Evolutionary conservation across 768 basidiomycete species (phyloP).

Genomic region (Lanmaoa rubissima): DNA sequence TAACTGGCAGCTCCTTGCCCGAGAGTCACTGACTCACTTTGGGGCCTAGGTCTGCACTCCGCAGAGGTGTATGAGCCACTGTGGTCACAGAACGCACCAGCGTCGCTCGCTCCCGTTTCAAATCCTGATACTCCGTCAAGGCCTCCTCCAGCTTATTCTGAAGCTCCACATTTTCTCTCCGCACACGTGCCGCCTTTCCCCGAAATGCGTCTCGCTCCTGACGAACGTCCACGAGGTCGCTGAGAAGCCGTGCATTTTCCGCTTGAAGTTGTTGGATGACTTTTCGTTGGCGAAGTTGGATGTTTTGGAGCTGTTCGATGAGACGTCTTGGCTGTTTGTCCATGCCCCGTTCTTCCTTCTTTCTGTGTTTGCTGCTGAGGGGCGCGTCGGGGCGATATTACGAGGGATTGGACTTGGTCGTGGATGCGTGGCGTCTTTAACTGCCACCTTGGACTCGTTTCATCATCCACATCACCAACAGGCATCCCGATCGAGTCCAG

Average conservation of each 20-base stretch:
- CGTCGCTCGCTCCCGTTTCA: slow-evolving; percentile 22
- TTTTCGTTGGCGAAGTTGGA: slow-evolving; percentile 24
- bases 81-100: slow-evolving; percentile 11
- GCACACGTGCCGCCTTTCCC: slow-evolving; percentile 17
- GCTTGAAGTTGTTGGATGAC: slow-evolving; percentile 28
- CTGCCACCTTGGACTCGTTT: background rate
- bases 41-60: background rate
- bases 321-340: slow-evolving; percentile 14
- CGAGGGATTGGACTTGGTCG: background rate
- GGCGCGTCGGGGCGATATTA: background rate
- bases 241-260: slow-evolving; percentile 22
- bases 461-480: background rate
- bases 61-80: background rate
- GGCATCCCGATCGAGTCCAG: background rate
- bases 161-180: slow-evolving; percentile 24
- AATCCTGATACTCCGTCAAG: slow-evolving; percentile 17
- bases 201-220: slow-evolving; percentile 28
- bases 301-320: slow-evolving; percentile 26
- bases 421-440: background rate
- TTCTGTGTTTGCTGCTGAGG: background rate
- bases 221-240: slow-evolving; percentile 27
- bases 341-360: background rate
- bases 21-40: slow-evolving; percentile 8
- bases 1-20: background rate
- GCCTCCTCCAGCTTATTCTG: slow-evolving; percentile 21